Conservation (phyloP, 208 protist species). For the Borovskyia barvae region DNA sequence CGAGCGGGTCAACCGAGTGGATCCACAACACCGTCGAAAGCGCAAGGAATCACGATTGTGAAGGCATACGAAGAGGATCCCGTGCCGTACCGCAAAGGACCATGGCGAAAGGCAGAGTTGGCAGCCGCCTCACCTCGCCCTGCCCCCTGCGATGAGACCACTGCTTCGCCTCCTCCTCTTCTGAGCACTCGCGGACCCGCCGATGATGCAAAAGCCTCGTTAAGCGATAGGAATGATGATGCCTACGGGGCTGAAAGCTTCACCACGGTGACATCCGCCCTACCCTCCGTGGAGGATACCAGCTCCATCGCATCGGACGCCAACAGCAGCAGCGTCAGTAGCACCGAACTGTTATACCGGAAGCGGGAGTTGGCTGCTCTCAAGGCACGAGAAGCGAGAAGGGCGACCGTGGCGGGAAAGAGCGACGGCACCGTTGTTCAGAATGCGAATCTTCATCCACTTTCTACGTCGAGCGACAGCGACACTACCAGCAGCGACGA, state of each 20-base stretch:
- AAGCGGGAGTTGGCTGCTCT: slow-evolving; percentile 25
- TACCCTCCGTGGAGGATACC: background rate
- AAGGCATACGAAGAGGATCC: slow-evolving; percentile 51
- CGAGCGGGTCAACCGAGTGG: background rate
- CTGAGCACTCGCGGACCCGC: too few relatives aligned
- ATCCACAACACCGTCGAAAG: background rate
- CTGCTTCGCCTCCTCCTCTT: too few relatives aligned
- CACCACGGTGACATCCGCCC: slow-evolving; percentile 1
- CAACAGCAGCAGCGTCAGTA: slow-evolving; percentile 30
- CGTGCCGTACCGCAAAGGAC: slow-evolving; percentile 53
- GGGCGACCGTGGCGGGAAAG: background rate
- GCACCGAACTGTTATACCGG: slow-evolving; percentile 37
- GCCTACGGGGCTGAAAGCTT: slow-evolving; percentile 17
- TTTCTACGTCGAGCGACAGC: background rate
- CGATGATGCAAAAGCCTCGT: background rate
- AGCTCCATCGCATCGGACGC: background rate
- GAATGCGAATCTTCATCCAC: background rate
- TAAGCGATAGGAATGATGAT: background rate
- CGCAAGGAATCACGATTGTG: slow-evolving; percentile 43
- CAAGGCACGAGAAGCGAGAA: slow-evolving; percentile 9
- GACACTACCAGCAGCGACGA: background rate
- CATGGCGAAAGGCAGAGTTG: slow-evolving; percentile 28
- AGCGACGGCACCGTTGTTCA: background rate
- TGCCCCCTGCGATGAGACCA: background rate
- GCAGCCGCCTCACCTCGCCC: background rate